Percentiles rank a stretch among this genome's conserved stretches.
phyloP scores from a whole-genome alignment of 2,329 filamentous ascomycete species.

The Aspergillus nomiae region DNA sequence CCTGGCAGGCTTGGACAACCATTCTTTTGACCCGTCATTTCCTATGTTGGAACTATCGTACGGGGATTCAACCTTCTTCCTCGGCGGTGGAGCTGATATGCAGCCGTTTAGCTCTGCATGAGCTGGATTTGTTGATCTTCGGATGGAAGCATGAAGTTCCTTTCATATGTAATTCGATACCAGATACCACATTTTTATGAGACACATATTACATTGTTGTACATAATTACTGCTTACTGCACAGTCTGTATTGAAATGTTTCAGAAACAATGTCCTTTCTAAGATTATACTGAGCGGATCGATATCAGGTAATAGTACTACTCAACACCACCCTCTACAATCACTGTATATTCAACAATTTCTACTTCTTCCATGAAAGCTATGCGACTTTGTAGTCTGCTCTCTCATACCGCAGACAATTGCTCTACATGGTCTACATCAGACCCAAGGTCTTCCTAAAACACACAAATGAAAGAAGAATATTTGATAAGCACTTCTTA shows the following conservation, averaged over 20 bases:
- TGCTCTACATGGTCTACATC: too few species aligned
- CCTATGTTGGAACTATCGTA: neutral
- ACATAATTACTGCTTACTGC: neutral
- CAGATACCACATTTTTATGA: neutral
- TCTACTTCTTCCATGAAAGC: neutral
- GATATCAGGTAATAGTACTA: neutral
- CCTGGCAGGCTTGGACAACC: neutral
- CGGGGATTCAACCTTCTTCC: neutral
- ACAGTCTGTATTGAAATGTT: too few species aligned
- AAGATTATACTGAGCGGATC: too few species aligned
- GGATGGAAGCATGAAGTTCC: neutral
- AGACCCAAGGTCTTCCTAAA: too few species aligned
- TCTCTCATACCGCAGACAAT: too few species aligned
- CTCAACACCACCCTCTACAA: neutral
- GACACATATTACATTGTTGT: neutral
- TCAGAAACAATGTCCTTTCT: neutral
- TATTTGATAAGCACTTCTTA: neutral
- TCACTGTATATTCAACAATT: rapidly evolving
- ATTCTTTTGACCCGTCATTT: neutral
- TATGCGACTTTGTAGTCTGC: neutral
- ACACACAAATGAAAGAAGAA: too few species aligned
- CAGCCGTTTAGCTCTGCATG: neutral
- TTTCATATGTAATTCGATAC: neutral
- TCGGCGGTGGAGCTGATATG: neutral
- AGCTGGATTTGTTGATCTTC: neutral